Evolutionary conservation across 345 rosid species (phyloP), one percentile per base, ranked within the genome.

Genomic region (Rhodamnia rubescens): DNA sequence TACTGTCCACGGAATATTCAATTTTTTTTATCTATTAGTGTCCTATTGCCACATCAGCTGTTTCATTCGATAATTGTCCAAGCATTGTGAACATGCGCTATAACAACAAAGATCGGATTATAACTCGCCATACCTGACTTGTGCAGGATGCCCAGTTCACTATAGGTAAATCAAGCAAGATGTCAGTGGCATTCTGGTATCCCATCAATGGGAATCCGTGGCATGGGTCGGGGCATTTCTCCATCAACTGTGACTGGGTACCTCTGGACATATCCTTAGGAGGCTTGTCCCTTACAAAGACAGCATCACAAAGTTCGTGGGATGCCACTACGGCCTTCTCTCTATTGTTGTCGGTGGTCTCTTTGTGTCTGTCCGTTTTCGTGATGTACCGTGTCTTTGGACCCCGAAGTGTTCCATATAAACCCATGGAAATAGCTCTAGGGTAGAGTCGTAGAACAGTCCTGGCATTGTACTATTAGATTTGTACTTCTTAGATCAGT

Each of bases 131-230:
- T 85, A 85, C 86, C 81, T 42, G 36, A 36, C 84, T 24, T 84
- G 57, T 89, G 89, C 98, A 97, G 99, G 99, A 97, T 89, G 94
- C 89, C 85, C 99, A 96, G 92, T 94, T 97, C 90, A 93, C 92
- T 18, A 90, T 96, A 21, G 96, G 96, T 11, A 90, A 90, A 81
- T 86, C 92, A 1, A 90, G 93, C 92, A 94, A 94, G 91, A 95
- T 97, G 96, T 90, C 99, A 14, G 98, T 89, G 83, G 98, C 96
- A 88, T 95, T 96, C 93, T 96, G 99, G 99, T 97, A 96, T 90
- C 98, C 99, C 5, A 92, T 88, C 51, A 92, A 92, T 20, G 93
- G 93, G 87, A 93, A 90, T 49, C 90, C 95, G 14, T 97, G 99
- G 99, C 95, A 93, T 53, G 95, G 96, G 75, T 94, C 98, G 16